Conservation (phyloP, 768 basidiomycete species). For the Leucosporidium yakuticum region DNA sequence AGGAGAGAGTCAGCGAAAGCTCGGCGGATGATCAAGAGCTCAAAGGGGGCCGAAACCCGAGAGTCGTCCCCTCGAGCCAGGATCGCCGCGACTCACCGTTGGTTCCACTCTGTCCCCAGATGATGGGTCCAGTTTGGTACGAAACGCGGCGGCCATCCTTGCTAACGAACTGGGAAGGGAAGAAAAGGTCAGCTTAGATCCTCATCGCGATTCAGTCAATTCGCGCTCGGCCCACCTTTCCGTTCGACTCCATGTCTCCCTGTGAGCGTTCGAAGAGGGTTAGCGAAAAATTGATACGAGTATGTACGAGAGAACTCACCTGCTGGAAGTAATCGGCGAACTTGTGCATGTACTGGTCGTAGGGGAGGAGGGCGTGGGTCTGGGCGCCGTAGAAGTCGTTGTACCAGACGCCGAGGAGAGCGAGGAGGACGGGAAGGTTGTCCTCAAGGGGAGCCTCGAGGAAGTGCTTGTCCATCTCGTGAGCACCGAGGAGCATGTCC, state of each 20-base stretch:
- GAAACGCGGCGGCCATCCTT: slow-evolving; percentile 86
- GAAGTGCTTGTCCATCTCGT: slow-evolving; percentile 98
- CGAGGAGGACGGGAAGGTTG: slow-evolving; percentile 87
- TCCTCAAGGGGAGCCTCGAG: slow-evolving; percentile 75
- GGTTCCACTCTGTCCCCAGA: slow-evolving; percentile 97
- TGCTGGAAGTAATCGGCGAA: slow-evolving; percentile 99
- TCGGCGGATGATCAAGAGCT: background rate
- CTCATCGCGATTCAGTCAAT: background rate
- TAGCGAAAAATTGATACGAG: background rate
- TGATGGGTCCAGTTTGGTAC: slow-evolving; percentile 98
- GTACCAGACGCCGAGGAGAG: slow-evolving; percentile 92
- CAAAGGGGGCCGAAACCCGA: no score
- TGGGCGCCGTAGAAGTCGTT: slow-evolving; percentile 97
- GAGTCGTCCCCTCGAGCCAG: background rate
- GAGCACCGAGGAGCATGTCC: slow-evolving; percentile 79
- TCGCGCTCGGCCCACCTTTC: slow-evolving; percentile 51
- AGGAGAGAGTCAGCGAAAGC: background rate
- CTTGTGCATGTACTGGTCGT: slow-evolving; percentile 98
- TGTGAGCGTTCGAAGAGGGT: slow-evolving; percentile 34
- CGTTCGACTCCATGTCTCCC: slow-evolving; percentile 99
- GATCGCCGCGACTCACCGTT: slow-evolving; percentile 54
- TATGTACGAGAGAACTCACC: slow-evolving; percentile 42
- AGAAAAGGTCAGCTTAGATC: background rate
- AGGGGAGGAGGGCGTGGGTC: slow-evolving; percentile 89
- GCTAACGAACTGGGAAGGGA: slow-evolving; percentile 58